These are phyloP conservation scores for Apiospora pterosperma DNA, from an alignment of 2,329 filamentous ascomycete species.

Conservation along the genomic window DNA sequence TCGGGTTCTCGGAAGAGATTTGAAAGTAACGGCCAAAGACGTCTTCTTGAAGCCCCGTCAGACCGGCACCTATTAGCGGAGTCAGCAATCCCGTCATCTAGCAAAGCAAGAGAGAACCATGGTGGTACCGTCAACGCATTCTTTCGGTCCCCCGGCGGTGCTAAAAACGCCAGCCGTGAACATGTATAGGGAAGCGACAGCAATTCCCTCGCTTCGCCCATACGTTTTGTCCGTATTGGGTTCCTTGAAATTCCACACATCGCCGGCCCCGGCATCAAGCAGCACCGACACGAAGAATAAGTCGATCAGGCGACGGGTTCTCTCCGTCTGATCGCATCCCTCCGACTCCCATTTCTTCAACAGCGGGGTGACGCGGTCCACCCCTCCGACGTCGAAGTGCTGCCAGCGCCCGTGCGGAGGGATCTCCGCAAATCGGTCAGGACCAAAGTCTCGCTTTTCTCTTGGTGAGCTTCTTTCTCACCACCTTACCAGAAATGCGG, in stretches of 20 bases:
- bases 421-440: slow-evolving; percentile 40
- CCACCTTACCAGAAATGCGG: background rate
- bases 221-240: slow-evolving; percentile 78
- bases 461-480: background rate
- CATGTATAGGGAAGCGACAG: slow-evolving; percentile 59
- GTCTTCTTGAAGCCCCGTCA: slow-evolving; percentile 29
- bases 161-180: slow-evolving; percentile 35
- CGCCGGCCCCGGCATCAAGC: slow-evolving; percentile 52
- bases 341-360: slow-evolving; percentile 39
- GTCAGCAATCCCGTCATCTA: background rate
- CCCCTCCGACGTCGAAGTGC: slow-evolving; percentile 57
- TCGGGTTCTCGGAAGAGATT: slow-evolving; percentile 38
- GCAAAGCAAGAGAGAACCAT: background rate
- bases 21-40: slow-evolving; percentile 39
- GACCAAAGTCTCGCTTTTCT: slow-evolving; percentile 44
- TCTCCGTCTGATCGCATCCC: slow-evolving; percentile 39
- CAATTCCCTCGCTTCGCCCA: slow-evolving; percentile 82
- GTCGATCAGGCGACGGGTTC: slow-evolving; percentile 53
- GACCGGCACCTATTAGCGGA: slow-evolving; percentile 18
- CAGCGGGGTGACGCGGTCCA: slow-evolving; percentile 44
- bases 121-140: slow-evolving; percentile 8
- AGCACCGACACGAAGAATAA: slow-evolving; percentile 60
- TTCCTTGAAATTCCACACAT: slow-evolving; percentile 45
- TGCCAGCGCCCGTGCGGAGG: slow-evolving; percentile 59
- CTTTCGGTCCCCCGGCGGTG: background rate